phyloP scores from a whole-genome alignment of 2,329 filamentous ascomycete genomes.

The Leptodontidium sp. region DNA sequence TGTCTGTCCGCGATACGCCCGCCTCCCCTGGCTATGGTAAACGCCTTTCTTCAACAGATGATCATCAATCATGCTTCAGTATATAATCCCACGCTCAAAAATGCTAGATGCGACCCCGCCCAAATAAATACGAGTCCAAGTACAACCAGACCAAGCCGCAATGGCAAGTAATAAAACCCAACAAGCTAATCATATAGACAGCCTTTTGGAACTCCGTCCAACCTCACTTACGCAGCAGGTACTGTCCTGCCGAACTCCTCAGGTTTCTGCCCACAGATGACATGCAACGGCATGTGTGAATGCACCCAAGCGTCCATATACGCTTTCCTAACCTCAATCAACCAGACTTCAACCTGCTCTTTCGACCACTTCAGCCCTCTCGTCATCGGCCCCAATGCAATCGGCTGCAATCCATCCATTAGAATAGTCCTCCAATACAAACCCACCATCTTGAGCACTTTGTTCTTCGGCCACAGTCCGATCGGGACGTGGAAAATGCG shows the following conservation, averaged over 20 bases:
- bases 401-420: constrained; percentile 59
- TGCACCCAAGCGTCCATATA: constrained; percentile 52
- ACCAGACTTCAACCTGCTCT: constrained; percentile 58
- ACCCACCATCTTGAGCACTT: constrained; percentile 59
- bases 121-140: background rate
- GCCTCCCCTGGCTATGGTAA: background rate
- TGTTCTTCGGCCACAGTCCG: constrained; percentile 54
- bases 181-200: background rate
- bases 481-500: constrained; percentile 55
- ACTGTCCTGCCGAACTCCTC: constrained; percentile 5
- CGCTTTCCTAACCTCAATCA: constrained; percentile 57
- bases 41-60: background rate
- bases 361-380: constrained; percentile 57
- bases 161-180: background rate
- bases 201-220: background rate
- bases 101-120: background rate
- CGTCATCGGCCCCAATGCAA: constrained; percentile 60
- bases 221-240: background rate
- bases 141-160: background rate
- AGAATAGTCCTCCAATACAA: constrained; percentile 60
- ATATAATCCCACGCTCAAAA: constrained; percentile 1
- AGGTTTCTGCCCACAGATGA: constrained; percentile 63
- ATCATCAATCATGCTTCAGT: background rate
- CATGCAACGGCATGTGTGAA: constrained; percentile 64
- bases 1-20: background rate